Percentiles rank a stretch among this genome's conserved stretches.
Evolutionary conservation across 495 filamentous ascomycete genomes (phyloP).

Genomic region (Podospora conica): DNA sequence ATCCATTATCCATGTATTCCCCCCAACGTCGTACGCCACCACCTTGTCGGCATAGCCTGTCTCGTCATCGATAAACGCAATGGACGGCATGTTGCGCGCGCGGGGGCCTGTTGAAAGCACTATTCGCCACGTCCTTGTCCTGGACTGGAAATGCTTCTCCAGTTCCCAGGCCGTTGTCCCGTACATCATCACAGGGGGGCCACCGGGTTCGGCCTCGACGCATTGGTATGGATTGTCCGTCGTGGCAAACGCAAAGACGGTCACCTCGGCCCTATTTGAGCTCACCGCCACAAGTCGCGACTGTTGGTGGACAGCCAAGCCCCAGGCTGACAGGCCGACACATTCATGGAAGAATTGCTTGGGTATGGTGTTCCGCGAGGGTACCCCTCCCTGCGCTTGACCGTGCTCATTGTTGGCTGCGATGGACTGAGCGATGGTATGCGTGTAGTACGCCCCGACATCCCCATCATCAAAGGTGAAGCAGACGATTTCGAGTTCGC

Average conservation of each 20-base stretch:
- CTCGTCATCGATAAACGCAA: slow-evolving; percentile 65
- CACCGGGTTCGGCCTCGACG: not conserved
- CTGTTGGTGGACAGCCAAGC: slow-evolving; percentile 73
- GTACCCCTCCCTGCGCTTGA: not conserved
- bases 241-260: slow-evolving; percentile 69
- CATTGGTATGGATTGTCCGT: slow-evolving; percentile 27
- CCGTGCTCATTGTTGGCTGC: not conserved
- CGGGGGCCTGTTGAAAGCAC: slow-evolving; percentile 24
- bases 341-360: slow-evolving; percentile 65
- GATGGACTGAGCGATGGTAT: slow-evolving; percentile 30
- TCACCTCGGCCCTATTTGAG: slow-evolving; percentile 61
- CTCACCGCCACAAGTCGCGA: slow-evolving; percentile 75
- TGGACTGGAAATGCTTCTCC: slow-evolving; percentile 26
- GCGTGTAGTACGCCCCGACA: slow-evolving; percentile 71
- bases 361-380: slow-evolving; percentile 5
- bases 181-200: slow-evolving; percentile 12
- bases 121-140: slow-evolving; percentile 39
- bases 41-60: slow-evolving; percentile 59
- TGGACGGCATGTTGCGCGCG: slow-evolving; percentile 65
- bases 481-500: slow-evolving; percentile 71
- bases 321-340: slow-evolving; percentile 80
- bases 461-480: slow-evolving; percentile 84
- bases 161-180: slow-evolving; percentile 19
- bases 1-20: slow-evolving; percentile 59
- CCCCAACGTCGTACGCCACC: slow-evolving; percentile 67